Evolutionary conservation across 495 filamentous ascomycete species (phyloP).

Genomic region (Annulohypoxylon stygium): DNA sequence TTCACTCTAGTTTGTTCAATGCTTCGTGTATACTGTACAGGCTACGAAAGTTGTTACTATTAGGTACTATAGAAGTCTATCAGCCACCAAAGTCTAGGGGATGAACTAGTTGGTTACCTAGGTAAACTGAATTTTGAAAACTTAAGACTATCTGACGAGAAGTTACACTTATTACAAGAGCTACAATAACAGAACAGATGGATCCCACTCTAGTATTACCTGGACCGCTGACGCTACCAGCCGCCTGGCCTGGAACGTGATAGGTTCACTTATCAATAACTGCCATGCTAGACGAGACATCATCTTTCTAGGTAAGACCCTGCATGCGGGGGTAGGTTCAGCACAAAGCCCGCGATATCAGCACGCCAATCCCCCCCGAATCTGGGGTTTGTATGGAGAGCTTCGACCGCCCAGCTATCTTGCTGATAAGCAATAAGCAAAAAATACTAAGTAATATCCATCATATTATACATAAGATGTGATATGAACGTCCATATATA

Average conservation of each 20-base stretch:
- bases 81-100: neutral
- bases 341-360: slow-evolving; percentile 32
- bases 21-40: neutral
- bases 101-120: neutral
- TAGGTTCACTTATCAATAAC: slow-evolving; percentile 27
- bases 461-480: slow-evolving; percentile 28
- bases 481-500: slow-evolving; percentile 6
- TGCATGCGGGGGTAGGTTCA: slow-evolving; percentile 41
- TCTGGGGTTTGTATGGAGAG: slow-evolving; percentile 37
- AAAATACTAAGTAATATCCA: slow-evolving; percentile 4
- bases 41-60: neutral
- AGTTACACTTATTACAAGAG: neutral
- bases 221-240: slow-evolving; percentile 14
- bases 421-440: slow-evolving; percentile 39
- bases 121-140: neutral
- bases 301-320: slow-evolving; percentile 36
- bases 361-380: slow-evolving; percentile 21
- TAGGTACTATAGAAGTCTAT: neutral
- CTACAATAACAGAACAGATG: slow-evolving; percentile 1
- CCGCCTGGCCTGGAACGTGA: slow-evolving; percentile 28
- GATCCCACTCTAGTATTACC: slow-evolving; percentile 8
- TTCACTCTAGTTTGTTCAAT: neutral
- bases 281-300: slow-evolving; percentile 25
- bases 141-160: neutral
- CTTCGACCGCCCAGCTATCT: slow-evolving; percentile 22